These are phyloP conservation scores for Stephania japonica DNA, from an alignment of 164 flowering plant genomes.

Conservation along the genomic window DNA sequence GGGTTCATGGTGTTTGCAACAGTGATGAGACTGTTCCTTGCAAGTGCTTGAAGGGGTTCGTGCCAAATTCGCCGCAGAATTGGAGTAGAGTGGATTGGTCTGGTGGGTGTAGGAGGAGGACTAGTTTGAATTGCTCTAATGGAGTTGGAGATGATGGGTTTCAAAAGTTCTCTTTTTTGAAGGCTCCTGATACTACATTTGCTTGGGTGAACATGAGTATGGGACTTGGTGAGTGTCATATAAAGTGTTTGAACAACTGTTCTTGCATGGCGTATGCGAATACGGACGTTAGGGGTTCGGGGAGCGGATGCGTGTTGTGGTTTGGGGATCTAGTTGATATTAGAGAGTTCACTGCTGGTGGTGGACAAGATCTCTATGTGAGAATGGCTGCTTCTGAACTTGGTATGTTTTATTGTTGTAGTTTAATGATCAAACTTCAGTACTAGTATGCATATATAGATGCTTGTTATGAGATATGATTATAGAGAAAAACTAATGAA, in stretches of 20 bases:
- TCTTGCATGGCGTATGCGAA: conserved; percentile 20
- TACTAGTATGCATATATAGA: no score
- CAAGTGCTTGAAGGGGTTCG: conserved; percentile 32
- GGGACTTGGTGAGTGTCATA: conserved; percentile 1
- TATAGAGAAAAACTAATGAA: no score
- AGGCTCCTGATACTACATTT: conserved; percentile 22
- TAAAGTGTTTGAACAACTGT: conserved; percentile 13
- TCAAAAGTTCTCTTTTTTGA: conserved; percentile 19
- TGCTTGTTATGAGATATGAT: no score
- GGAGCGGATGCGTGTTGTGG: conserved; percentile 24
- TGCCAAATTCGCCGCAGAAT: conserved; percentile 18
- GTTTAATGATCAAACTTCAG: no score
- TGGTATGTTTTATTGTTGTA: conserved; percentile 9
- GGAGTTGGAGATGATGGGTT: conserved; percentile 23
- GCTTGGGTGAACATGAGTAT: no score
- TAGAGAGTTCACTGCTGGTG: background rate
- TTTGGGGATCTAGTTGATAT: conserved; percentile 13
- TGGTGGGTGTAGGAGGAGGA: no score
- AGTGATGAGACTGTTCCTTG: conserved; percentile 16
- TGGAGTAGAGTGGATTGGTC: conserved; percentile 21
- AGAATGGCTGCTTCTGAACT: conserved; percentile 15
- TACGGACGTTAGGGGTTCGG: background rate
- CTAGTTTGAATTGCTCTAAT: conserved; percentile 12
- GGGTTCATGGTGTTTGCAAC: conserved; percentile 26
- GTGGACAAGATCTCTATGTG: no score